Percentiles rank a stretch among this genome's conserved stretches.
phyloP scores from a whole-genome alignment of 495 filamentous ascomycete species.

The Pseudotulostoma volvatum region DNA sequence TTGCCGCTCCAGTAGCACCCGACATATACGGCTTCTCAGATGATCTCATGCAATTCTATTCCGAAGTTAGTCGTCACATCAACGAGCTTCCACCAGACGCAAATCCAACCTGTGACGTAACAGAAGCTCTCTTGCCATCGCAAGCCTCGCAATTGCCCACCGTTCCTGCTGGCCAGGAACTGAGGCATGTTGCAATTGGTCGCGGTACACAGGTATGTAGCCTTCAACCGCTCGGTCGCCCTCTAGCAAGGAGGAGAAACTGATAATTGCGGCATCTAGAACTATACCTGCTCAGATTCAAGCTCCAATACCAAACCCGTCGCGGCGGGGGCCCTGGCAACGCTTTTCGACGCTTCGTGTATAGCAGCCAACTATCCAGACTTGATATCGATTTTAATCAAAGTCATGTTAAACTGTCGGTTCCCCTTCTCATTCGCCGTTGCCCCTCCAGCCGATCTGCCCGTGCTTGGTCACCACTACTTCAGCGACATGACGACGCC shows the following conservation, averaged over 20 bases:
- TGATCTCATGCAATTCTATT: constrained; percentile 21
- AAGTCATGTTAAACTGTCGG: constrained; percentile 14
- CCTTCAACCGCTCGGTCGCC: too few species aligned
- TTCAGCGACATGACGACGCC: constrained; percentile 47
- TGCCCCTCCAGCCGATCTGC: constrained; percentile 35
- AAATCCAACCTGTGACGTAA: constrained; percentile 19
- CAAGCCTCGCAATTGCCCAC: constrained; percentile 35
- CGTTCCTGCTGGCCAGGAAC: constrained; percentile 33
- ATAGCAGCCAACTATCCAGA: constrained; percentile 48
- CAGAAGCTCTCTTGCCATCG: constrained; percentile 23
- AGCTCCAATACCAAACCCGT: constrained; percentile 41
- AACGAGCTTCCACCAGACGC: constrained; percentile 1
- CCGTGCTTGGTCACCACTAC: constrained; percentile 68
- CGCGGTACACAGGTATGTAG: constrained; percentile 49
- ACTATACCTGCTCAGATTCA: constrained; percentile 66
- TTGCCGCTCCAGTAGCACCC: constrained; percentile 10
- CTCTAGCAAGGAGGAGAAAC: neutral
- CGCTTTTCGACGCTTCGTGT: constrained; percentile 79
- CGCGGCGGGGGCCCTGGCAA: constrained; percentile 59
- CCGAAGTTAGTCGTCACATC: constrained; percentile 26
- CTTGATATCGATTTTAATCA: constrained; percentile 36
- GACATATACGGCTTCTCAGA: constrained; percentile 23
- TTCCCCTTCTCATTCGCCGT: constrained; percentile 29
- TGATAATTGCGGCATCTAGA: constrained; percentile 31
- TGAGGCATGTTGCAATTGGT: constrained; percentile 69